A percentile compares a stretch with the other conserved stretches of the same genome.
phyloP scores from a whole-genome alignment of 2,329 filamentous ascomycete species.

The Mycosphaerella sp. region DNA sequence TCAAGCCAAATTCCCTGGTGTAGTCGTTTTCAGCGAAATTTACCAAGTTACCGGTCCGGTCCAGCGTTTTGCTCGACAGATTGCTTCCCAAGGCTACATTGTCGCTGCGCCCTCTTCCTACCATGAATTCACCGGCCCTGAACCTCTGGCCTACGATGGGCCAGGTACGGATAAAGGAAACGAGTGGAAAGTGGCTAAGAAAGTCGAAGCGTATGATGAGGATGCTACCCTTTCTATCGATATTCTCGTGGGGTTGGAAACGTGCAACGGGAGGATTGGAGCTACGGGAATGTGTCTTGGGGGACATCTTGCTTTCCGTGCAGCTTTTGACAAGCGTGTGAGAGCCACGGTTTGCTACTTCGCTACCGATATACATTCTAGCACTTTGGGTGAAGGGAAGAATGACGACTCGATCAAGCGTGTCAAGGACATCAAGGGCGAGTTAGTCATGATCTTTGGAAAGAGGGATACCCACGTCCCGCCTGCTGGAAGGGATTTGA shows the following conservation, averaged over 20 bases:
- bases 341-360: slow-evolving; percentile 80
- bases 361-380: slow-evolving; percentile 81
- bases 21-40: slow-evolving; percentile 87
- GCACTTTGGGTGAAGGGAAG: slow-evolving; percentile 64
- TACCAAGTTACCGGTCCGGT: slow-evolving; percentile 89
- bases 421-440: slow-evolving; percentile 59
- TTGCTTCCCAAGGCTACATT: slow-evolving; percentile 88
- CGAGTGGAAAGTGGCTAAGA: slow-evolving; percentile 73
- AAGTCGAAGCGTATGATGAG: slow-evolving; percentile 74
- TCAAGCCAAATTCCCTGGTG: slow-evolving; percentile 80
- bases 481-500: slow-evolving; percentile 72
- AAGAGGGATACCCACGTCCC: slow-evolving; percentile 88
- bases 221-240: slow-evolving; percentile 44
- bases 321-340: slow-evolving; percentile 69
- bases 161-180: slow-evolving; percentile 86
- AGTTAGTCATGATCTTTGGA: slow-evolving; percentile 85
- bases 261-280: slow-evolving; percentile 46
- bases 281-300: slow-evolving; percentile 89
- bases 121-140: slow-evolving; percentile 85
- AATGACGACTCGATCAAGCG: slow-evolving; percentile 57
- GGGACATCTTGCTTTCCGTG: slow-evolving; percentile 73
- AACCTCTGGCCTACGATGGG: slow-evolving; percentile 76
- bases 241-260: slow-evolving; percentile 37
- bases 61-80: slow-evolving; percentile 80
- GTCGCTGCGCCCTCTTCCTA: slow-evolving; percentile 86